phyloP scores from a whole-genome alignment of 495 filamentous ascomycete species.

The Penicillium odoratum region DNA sequence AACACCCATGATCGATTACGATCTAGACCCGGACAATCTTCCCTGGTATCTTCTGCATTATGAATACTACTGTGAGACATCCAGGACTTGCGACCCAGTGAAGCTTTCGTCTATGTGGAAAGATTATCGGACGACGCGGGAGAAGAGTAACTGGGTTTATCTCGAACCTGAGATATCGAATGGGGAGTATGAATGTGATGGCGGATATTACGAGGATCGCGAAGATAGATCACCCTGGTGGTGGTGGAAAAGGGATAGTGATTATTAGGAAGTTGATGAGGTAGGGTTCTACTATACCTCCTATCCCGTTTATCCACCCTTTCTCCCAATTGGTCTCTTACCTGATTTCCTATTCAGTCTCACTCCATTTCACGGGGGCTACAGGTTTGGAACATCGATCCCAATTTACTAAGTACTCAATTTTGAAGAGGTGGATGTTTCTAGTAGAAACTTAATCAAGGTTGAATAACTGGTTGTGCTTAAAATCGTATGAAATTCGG shows the following conservation, averaged over 20 bases:
- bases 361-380: too few species aligned
- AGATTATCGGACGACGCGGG: not conserved
- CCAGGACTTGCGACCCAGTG: slow-evolving; percentile 19
- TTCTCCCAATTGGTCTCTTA: too few species aligned
- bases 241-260: not conserved
- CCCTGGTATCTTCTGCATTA: not conserved
- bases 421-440: too few species aligned
- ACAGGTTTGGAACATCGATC: too few species aligned
- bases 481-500: not conserved
- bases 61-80: slow-evolving; percentile 14
- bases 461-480: not conserved
- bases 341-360: too few species aligned
- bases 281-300: not conserved
- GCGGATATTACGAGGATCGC: not conserved
- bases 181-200: not conserved
- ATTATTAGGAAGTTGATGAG: not conserved
- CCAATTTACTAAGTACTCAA: too few species aligned
- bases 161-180: not conserved
- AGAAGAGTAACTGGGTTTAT: not conserved
- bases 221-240: not conserved
- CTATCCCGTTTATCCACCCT: too few species aligned
- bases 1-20: not conserved
- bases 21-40: not conserved
- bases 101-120: not conserved
- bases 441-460: not conserved